These are phyloP conservation scores for Monilinia fructicola DNA, from an alignment of 2,329 filamentous ascomycete genomes.

Conservation along the genomic window DNA sequence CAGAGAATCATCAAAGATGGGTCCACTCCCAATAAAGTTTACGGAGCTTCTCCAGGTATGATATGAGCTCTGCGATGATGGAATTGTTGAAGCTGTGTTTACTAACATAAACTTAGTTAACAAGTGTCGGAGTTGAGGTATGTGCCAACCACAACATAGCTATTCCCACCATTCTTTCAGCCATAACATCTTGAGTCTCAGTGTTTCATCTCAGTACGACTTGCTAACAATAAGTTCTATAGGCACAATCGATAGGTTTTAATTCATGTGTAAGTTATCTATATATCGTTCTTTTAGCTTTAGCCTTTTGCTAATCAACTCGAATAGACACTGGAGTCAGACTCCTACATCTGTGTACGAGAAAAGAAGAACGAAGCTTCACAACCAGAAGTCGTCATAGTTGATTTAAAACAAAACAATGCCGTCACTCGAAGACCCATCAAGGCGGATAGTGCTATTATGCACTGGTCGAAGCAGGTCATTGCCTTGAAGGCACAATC, in stretches of 20 bases:
- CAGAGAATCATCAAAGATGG: slow-evolving; percentile 33
- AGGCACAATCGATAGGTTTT: slow-evolving; percentile 77
- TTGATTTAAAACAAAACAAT: slow-evolving; percentile 97
- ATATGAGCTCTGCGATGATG: slow-evolving; percentile 82
- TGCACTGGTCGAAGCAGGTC: slow-evolving; percentile 96
- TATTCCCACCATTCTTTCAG: slow-evolving; percentile 27
- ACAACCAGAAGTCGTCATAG: slow-evolving; percentile 91
- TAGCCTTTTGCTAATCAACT: slow-evolving; percentile 25
- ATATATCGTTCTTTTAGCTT: slow-evolving; percentile 19
- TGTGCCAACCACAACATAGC: slow-evolving; percentile 37
- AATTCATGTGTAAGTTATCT: slow-evolving; percentile 72
- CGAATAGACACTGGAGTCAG: slow-evolving; percentile 89
- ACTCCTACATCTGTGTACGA: slow-evolving; percentile 92
- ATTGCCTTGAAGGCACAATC: slow-evolving; percentile 95
- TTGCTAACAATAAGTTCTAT: slow-evolving; percentile 41
- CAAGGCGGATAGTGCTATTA: slow-evolving; percentile 99
- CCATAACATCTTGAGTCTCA: slow-evolving; percentile 29
- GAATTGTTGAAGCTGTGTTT: slow-evolving; percentile 46
- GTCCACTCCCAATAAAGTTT: slow-evolving; percentile 82
- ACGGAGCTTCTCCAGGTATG: slow-evolving; percentile 85
- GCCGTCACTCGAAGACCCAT: slow-evolving; percentile 92
- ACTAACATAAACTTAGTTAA: slow-evolving; percentile 47
- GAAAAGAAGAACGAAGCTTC: slow-evolving; percentile 85
- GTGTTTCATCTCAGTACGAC: slow-evolving; percentile 12
- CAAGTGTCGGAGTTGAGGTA: slow-evolving; percentile 54